phyloP scores from a whole-genome alignment of 768 basidiomycete species.

The Pleurotus sapidus region DNA sequence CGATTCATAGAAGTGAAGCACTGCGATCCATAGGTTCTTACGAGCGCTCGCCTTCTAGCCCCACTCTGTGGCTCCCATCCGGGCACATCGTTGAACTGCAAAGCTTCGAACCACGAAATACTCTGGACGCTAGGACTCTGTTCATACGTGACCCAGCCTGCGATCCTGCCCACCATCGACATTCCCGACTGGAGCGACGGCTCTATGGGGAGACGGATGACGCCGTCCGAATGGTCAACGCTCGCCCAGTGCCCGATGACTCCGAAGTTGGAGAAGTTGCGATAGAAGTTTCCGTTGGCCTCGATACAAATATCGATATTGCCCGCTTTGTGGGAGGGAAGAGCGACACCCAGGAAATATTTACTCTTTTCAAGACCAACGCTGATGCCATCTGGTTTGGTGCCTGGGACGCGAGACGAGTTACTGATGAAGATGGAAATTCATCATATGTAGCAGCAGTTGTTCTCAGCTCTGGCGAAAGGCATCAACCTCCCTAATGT shows the following conservation, averaged over 20 bases:
- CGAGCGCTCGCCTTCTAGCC: slow-evolving; percentile 29
- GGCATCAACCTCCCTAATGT: slow-evolving; percentile 31
- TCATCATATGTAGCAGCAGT: slow-evolving; percentile 24
- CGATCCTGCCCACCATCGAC: background rate
- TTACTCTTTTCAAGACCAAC: slow-evolving; percentile 26
- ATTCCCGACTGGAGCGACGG: slow-evolving; percentile 2
- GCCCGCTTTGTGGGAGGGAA: slow-evolving; percentile 19
- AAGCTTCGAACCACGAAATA: slow-evolving; percentile 24
- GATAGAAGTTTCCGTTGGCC: slow-evolving; percentile 38
- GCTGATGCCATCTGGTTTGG: slow-evolving; percentile 34
- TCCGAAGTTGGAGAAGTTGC: slow-evolving; percentile 17
- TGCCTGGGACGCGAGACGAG: slow-evolving; percentile 28
- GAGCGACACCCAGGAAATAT: slow-evolving; percentile 1
- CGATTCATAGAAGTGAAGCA: slow-evolving; percentile 9
- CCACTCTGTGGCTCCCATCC: slow-evolving; percentile 25
- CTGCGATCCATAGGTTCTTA: slow-evolving; percentile 21
- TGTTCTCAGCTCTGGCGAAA: slow-evolving; percentile 29
- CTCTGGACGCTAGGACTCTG: slow-evolving; percentile 28
- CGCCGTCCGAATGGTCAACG: slow-evolving; percentile 34
- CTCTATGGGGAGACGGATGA: slow-evolving; percentile 29
- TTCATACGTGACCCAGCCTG: slow-evolving; percentile 18
- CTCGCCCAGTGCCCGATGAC: slow-evolving; percentile 12
- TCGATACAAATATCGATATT: slow-evolving; percentile 35
- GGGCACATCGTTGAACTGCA: slow-evolving; percentile 26
- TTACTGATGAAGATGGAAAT: slow-evolving; percentile 16